phyloP scores from a whole-genome alignment of 2,329 filamentous ascomycete species.

The Alternaria arborescens region DNA sequence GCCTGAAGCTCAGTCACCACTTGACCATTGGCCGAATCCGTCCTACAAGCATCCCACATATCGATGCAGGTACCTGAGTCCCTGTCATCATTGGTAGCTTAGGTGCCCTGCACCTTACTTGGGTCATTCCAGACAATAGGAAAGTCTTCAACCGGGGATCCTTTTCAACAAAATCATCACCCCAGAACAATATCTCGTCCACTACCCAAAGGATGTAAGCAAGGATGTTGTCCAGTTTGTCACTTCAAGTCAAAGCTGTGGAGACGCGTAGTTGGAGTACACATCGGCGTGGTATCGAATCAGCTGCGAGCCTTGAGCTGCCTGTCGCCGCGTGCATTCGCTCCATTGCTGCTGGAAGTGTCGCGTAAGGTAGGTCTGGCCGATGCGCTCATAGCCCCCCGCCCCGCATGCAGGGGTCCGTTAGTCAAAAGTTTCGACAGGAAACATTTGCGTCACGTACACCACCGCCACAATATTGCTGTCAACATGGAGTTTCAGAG shows the following conservation, averaged over 20 bases:
- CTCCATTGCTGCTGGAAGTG: not conserved
- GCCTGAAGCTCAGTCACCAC: no score
- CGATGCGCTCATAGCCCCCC: not conserved
- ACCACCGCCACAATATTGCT: slow-evolving; percentile 10
- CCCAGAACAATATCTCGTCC: not conserved
- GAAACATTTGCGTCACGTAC: not conserved
- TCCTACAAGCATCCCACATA: no score
- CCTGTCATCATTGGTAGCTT: no score
- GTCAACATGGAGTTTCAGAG: slow-evolving; percentile 56
- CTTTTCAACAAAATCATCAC: not conserved
- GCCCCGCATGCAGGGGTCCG: slow-evolving; percentile 14
- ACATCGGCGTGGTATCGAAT: not conserved
- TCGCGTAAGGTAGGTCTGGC: not conserved
- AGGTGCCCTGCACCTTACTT: no score
- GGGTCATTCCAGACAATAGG: no score
- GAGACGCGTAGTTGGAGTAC: no score
- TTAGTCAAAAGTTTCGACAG: slow-evolving; percentile 1
- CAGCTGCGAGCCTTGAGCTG: not conserved
- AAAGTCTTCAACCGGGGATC: not conserved
- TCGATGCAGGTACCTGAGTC: no score
- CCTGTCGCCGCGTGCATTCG: not conserved
- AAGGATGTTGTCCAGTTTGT: not conserved
- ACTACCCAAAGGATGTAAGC: not conserved
- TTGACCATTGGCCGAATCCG: no score
- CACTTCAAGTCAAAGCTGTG: no score